phyloP scores from a whole-genome alignment of 1,284 basidiomycete genomes.

The Exobasidium rhododendri region DNA sequence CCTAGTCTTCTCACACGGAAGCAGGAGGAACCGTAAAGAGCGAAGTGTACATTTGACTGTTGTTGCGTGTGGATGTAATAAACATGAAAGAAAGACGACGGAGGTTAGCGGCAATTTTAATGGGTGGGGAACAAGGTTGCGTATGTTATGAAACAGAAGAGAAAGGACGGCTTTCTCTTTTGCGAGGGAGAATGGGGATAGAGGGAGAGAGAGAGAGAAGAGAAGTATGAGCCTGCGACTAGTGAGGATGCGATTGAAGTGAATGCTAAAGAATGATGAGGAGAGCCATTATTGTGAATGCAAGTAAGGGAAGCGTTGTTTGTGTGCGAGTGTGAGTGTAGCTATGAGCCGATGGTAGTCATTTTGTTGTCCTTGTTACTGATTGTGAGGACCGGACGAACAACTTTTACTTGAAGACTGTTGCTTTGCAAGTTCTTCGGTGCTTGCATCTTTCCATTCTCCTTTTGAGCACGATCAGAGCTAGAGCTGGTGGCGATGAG shows the following conservation, averaged over 20 bases:
- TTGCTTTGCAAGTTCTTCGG: background rate
- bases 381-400: background rate
- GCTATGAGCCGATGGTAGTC: background rate
- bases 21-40: background rate
- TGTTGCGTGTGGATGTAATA: background rate
- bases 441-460: background rate
- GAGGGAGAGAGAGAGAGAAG: too few relatives aligned
- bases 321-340: background rate
- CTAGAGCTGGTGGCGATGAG: slow-evolving; percentile 23
- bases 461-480: slow-evolving; percentile 3
- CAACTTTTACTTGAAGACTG: background rate
- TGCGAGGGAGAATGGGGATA: too few relatives aligned
- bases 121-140: too few relatives aligned
- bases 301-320: background rate
- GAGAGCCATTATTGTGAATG: background rate
- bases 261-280: too few relatives aligned
- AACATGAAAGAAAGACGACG: slow-evolving; percentile 3
- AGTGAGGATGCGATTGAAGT: too few relatives aligned
- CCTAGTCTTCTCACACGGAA: too few relatives aligned
- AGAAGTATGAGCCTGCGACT: too few relatives aligned
- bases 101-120: background rate
- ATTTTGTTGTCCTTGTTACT: background rate
- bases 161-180: too few relatives aligned
- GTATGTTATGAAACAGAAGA: too few relatives aligned
- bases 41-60: background rate